Evolutionary conservation across 75 land plant species (phyloP).

Genomic region (Ceratopteris richardii): DNA sequence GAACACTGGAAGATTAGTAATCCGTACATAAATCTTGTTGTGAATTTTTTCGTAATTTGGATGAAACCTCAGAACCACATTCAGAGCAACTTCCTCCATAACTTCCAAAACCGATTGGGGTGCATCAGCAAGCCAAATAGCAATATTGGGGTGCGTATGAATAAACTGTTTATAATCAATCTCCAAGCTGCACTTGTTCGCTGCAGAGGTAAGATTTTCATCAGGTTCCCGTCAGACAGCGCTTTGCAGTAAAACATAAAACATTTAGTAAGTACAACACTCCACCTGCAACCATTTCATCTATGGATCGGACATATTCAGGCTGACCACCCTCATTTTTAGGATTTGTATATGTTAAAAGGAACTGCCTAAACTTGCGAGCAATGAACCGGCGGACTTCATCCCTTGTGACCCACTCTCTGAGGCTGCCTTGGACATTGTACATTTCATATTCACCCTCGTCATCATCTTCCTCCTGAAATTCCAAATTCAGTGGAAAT

Average conservation of each 20-base stretch:
- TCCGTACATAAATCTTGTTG: constrained; percentile 83
- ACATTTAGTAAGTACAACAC: no score
- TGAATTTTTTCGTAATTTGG: constrained; percentile 85
- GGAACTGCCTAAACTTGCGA: constrained; percentile 77
- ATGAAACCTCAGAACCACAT: constrained; percentile 66
- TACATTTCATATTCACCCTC: constrained; percentile 66
- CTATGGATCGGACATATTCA: constrained; percentile 67
- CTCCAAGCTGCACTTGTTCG: constrained; percentile 86
- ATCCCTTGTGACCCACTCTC: constrained; percentile 94
- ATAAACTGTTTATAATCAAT: constrained; percentile 84
- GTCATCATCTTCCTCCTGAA: constrained; percentile 82
- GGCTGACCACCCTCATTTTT: constrained; percentile 53
- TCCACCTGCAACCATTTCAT: constrained; percentile 95
- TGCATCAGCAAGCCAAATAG: constrained; percentile 98
- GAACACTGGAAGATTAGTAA: constrained; percentile 77
- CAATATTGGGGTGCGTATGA: constrained; percentile 72
- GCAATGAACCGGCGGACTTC: constrained; percentile 88
- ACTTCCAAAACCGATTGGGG: constrained; percentile 89
- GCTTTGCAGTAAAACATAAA: no score
- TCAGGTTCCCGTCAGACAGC: neutral
- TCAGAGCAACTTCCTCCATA: constrained; percentile 83
- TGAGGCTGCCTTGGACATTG: constrained; percentile 73
- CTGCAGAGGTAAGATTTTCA: constrained; percentile 28
- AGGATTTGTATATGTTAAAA: constrained; percentile 61
- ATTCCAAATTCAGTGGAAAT: no score